phyloP scores from a whole-genome alignment of 345 rosid genomes.

The Dipteronia sinensis region DNA sequence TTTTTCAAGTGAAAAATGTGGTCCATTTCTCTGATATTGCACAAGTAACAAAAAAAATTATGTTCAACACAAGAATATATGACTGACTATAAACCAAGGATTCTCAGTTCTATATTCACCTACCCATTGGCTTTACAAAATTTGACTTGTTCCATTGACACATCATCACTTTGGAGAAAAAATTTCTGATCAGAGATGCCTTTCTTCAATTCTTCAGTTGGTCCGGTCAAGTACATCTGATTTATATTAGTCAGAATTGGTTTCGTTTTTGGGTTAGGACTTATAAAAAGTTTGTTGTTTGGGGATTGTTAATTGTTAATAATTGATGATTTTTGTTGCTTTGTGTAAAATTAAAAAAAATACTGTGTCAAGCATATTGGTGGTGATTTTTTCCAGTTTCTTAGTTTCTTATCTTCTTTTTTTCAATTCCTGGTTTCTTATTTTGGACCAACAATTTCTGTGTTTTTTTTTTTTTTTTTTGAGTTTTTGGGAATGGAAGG shows the following conservation, averaged over 20 bases:
- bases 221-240: background rate
- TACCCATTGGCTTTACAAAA: background rate
- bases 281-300: background rate
- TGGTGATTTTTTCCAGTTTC: too few relatives aligned
- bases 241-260: background rate
- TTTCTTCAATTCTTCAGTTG: conserved; percentile 2
- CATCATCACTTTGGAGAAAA: background rate
- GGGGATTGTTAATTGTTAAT: background rate
- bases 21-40: background rate
- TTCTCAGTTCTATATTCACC: conserved; percentile 12
- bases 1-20: background rate
- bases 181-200: background rate
- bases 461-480: too few relatives aligned
- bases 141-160: background rate
- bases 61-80: background rate
- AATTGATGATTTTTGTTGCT: background rate
- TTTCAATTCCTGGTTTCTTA: too few relatives aligned
- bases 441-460: too few relatives aligned
- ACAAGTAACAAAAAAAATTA: background rate
- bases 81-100: too few relatives aligned
- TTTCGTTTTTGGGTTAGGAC: background rate
- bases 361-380: too few relatives aligned
- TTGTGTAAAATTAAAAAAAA: background rate
- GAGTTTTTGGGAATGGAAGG: too few relatives aligned
- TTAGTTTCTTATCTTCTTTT: too few relatives aligned